Percentiles rank a stretch among this genome's conserved stretches.
phyloP scores from a whole-genome alignment of 768 basidiomycete species.

The Lactarius hatsudake region DNA sequence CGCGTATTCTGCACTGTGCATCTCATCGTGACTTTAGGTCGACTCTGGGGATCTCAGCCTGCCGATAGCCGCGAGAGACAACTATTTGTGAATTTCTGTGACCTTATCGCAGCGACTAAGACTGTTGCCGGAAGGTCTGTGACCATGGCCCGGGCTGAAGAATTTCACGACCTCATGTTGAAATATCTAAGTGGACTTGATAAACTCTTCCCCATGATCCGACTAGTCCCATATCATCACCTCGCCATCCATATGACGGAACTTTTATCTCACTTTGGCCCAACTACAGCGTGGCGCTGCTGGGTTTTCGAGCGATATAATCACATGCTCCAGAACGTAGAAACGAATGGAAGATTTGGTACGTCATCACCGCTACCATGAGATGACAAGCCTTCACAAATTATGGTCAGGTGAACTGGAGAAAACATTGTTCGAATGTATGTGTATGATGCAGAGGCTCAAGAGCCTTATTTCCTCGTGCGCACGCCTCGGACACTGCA shows the following conservation, averaged over 20 bases:
- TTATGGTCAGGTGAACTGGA: constrained; percentile 33
- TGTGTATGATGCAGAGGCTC: constrained; percentile 32
- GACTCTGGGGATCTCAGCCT: not conserved
- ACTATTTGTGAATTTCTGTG: not conserved
- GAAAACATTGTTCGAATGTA: constrained; percentile 31
- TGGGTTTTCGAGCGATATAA: constrained; percentile 40
- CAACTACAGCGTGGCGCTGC: constrained; percentile 38
- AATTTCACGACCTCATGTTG: constrained; percentile 26
- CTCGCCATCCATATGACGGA: constrained; percentile 38
- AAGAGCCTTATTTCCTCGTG: not conserved
- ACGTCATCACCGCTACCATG: constrained; percentile 10
- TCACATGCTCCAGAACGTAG: constrained; percentile 33
- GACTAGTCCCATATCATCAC: constrained; percentile 36
- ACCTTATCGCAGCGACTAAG: not conserved
- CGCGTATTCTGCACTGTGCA: constrained; percentile 15
- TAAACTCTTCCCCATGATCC: constrained; percentile 31
- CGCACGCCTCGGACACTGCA: not conserved
- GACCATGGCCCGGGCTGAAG: not conserved
- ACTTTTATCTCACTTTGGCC: constrained; percentile 36
- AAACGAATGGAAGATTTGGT: constrained; percentile 37
- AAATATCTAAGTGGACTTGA: constrained; percentile 35
- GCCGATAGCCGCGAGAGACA: not conserved
- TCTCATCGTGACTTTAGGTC: not conserved
- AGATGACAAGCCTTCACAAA: not conserved
- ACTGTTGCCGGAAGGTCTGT: not conserved